phyloP scores from a whole-genome alignment of 2,329 filamentous ascomycete genomes.

The Ophioceras dolichostomum region DNA sequence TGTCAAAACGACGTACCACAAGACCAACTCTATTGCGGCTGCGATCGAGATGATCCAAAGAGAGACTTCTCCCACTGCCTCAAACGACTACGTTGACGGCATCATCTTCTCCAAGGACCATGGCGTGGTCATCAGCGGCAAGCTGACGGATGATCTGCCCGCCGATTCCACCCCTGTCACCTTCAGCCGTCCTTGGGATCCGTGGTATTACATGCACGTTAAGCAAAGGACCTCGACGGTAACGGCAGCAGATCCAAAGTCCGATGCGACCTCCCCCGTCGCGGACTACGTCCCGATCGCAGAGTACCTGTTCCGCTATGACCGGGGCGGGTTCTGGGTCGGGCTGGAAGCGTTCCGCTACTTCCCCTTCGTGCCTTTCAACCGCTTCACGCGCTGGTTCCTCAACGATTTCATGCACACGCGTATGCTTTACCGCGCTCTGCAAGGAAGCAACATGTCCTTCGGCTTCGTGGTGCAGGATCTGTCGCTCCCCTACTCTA shows the following conservation, averaged over 20 bases:
- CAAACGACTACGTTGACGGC: conserved; percentile 56
- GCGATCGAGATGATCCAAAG: conserved; percentile 28
- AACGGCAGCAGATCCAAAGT: conserved; percentile 20
- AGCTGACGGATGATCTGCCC: conserved; percentile 34
- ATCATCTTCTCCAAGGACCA: conserved; percentile 46
- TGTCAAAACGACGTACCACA: conserved; percentile 43
- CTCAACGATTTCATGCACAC: conserved; percentile 52
- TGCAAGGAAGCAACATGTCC: conserved; percentile 48
- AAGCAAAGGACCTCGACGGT: conserved; percentile 13
- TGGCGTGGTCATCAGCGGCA: conserved; percentile 50
- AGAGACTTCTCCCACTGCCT: conserved; percentile 6
- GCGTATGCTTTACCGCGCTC: conserved; percentile 50
- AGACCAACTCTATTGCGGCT: conserved; percentile 25
- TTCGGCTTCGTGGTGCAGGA: conserved; percentile 55
- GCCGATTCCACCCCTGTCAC: conserved; percentile 18
- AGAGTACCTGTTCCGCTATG: conserved; percentile 62
- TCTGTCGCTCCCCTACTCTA: conserved; percentile 36
- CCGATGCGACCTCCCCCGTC: conserved; percentile 8
- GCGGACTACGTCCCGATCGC: conserved; percentile 45
- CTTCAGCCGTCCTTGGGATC: conserved; percentile 48
- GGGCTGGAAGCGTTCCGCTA: conserved; percentile 50
- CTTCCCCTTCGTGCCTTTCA: conserved; percentile 51
- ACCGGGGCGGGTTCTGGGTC: conserved; percentile 59
- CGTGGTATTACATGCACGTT: conserved; percentile 65
- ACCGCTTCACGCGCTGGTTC: conserved; percentile 46